A percentile compares a stretch with the other conserved stretches of the same genome.
phyloP scores from a whole-genome alignment of 2,329 filamentous ascomycete genomes.

The Diaporthe citrichinensis region DNA sequence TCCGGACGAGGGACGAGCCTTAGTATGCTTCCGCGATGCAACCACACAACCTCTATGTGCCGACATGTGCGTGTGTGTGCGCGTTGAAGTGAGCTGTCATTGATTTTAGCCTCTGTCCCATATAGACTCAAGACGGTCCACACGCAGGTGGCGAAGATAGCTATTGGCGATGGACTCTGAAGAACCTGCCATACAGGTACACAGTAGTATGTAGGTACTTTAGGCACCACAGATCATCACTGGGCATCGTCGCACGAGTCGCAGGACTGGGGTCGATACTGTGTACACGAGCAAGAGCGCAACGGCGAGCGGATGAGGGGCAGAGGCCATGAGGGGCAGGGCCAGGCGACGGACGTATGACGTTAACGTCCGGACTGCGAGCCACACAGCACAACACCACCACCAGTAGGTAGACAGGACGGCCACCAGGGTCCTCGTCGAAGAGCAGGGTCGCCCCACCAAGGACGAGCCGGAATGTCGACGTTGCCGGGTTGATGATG shows the following conservation, averaged over 20 bases:
- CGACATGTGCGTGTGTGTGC: slow-evolving; percentile 5
- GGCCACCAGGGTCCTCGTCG: slow-evolving; percentile 1
- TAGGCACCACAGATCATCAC: background rate
- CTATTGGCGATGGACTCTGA: background rate
- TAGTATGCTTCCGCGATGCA: slow-evolving; percentile 24
- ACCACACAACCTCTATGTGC: slow-evolving; percentile 27
- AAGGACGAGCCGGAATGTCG: background rate
- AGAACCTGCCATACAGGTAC: background rate
- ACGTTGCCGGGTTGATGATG: slow-evolving; percentile 5
- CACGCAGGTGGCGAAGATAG: slow-evolving; percentile 3
- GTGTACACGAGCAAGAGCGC: background rate
- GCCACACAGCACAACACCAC: background rate
- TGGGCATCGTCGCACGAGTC: slow-evolving; percentile 18
- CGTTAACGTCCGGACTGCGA: slow-evolving; percentile 10
- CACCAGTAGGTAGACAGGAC: background rate
- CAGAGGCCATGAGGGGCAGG: background rate
- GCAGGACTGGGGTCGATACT: background rate
- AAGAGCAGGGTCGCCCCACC: slow-evolving; percentile 5
- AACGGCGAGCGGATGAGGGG: slow-evolving; percentile 10
- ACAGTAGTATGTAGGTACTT: no score
- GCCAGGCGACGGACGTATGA: background rate
- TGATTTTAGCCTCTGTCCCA: background rate
- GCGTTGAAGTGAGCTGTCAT: slow-evolving; percentile 6
- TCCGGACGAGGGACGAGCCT: slow-evolving; percentile 9
- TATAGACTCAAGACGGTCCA: slow-evolving; percentile 7